A percentile compares a stretch with the other conserved stretches of the same genome.
phyloP scores from a whole-genome alignment of 1,284 basidiomycete genomes.

The Takashimella tepidaria region DNA sequence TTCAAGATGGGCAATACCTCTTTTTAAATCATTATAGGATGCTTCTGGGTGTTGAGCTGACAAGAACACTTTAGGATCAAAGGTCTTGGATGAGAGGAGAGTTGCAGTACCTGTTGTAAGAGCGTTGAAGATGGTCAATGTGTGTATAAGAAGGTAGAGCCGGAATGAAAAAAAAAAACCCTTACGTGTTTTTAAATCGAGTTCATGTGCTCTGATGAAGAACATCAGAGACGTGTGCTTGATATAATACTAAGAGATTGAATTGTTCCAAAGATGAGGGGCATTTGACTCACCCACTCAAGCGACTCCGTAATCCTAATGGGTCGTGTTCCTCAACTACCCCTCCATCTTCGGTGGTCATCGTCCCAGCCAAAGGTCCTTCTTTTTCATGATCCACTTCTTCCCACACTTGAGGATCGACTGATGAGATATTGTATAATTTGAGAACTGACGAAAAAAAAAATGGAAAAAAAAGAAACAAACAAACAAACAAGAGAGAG shows the following conservation, averaged over 20 bases:
- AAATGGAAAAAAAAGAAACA: not conserved
- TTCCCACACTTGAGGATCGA: slow-evolving; percentile 46
- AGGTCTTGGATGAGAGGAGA: slow-evolving; percentile 82
- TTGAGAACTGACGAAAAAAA: slow-evolving; percentile 42
- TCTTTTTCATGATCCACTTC: slow-evolving; percentile 45
- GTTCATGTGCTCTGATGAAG: slow-evolving; percentile 20
- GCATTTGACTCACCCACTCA: slow-evolving; percentile 32
- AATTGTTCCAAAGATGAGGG: not conserved
- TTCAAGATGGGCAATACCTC: slow-evolving; percentile 66
- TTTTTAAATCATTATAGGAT: slow-evolving; percentile 81
- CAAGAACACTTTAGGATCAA: slow-evolving; percentile 91
- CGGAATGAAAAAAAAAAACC: too few relatives aligned
- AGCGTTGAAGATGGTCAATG: not conserved
- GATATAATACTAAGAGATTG: not conserved
- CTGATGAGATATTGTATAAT: slow-evolving; percentile 44
- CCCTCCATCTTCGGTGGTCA: slow-evolving; percentile 33
- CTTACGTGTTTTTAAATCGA: slow-evolving; percentile 44
- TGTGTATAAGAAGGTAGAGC: not conserved
- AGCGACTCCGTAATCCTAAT: slow-evolving; percentile 35
- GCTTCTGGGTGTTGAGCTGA: slow-evolving; percentile 92
- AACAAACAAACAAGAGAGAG: not conserved
- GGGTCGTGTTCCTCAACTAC: slow-evolving; percentile 46
- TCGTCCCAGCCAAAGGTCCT: slow-evolving; percentile 38
- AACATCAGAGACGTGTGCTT: not conserved
- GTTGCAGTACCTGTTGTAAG: slow-evolving; percentile 63